Percentiles rank a stretch among this genome's conserved stretches.
Evolutionary conservation across 2,329 filamentous ascomycete genomes (phyloP).

Genomic region (Penicillium sp.): DNA sequence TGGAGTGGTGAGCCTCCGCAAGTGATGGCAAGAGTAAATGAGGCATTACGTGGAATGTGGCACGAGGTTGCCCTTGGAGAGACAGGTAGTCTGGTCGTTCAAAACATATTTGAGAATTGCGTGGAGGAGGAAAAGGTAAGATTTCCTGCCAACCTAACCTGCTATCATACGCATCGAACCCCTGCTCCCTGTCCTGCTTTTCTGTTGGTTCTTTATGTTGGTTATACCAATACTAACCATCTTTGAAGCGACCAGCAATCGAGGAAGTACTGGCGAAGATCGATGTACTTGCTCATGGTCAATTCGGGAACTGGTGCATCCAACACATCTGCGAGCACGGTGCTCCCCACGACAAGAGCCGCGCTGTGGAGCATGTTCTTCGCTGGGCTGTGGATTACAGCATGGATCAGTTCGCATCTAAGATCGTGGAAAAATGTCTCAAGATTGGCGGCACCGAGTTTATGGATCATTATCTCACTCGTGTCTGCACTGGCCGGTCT

Average conservation of each 20-base stretch:
- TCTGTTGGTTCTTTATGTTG: neutral
- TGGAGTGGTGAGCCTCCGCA: constrained; percentile 94
- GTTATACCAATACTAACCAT: constrained; percentile 17
- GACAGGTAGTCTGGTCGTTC: constrained; percentile 94
- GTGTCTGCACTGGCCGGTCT: constrained; percentile 84
- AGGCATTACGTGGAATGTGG: constrained; percentile 94
- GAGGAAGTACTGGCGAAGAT: constrained; percentile 94
- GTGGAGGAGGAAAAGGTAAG: constrained; percentile 94
- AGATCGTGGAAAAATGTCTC: constrained; percentile 97
- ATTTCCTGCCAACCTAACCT: constrained; percentile 4
- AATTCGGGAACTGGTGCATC: constrained; percentile 99
- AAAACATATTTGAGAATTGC: constrained; percentile 99
- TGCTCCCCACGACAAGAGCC: constrained; percentile 81
- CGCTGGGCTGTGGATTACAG: constrained; percentile 93
- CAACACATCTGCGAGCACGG: constrained; percentile 99
- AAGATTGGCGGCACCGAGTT: constrained; percentile 94
- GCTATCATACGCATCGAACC: neutral
- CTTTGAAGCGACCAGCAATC: constrained; percentile 81
- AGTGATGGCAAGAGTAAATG: constrained; percentile 98
- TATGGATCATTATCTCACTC: constrained; percentile 84
- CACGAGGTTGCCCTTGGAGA: constrained; percentile 96
- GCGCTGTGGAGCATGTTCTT: constrained; percentile 93
- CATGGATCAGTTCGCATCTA: constrained; percentile 98
- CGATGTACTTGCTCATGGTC: constrained; percentile 92
- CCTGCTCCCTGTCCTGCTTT: neutral